These are phyloP conservation scores for Caryopteris hybrid DNA, from an alignment of 305 asterid genomes.

Conservation along the genomic window DNA sequence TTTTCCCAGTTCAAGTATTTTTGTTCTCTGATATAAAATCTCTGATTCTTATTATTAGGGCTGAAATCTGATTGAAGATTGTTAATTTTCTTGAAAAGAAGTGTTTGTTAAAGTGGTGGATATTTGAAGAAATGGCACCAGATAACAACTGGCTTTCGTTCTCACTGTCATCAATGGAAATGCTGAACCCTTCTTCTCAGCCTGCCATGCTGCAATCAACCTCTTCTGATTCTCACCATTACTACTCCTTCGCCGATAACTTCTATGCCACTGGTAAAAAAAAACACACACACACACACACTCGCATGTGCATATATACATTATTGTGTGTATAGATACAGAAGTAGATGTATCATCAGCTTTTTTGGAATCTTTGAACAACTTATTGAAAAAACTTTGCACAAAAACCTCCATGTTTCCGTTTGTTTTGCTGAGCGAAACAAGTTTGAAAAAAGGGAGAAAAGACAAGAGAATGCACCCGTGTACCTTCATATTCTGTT, in stretches of 20 bases:
- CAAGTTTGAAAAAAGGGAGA: slow-evolving; percentile 30
- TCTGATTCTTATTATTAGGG: slow-evolving; percentile 1
- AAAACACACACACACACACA: background rate
- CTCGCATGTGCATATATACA: too few species aligned
- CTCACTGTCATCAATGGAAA: slow-evolving; percentile 74
- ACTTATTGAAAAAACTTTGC: background rate
- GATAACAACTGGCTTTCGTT: slow-evolving; percentile 85
- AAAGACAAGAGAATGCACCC: slow-evolving; percentile 41
- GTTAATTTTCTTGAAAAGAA: background rate
- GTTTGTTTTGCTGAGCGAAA: slow-evolving; percentile 39
- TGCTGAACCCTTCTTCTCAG: slow-evolving; percentile 50
- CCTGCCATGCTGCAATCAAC: slow-evolving; percentile 29
- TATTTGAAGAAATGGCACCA: slow-evolving; percentile 56
- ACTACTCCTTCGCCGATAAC: slow-evolving; percentile 68
- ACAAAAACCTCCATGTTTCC: slow-evolving; percentile 32
- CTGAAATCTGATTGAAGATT: slow-evolving; percentile 9
- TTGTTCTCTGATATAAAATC: background rate
- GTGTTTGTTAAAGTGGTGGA: background rate
- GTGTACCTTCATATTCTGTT: slow-evolving; percentile 31
- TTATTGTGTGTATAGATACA: background rate
- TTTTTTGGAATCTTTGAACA: background rate
- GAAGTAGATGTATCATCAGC: background rate
- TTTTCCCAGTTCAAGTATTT: background rate
- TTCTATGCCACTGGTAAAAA: slow-evolving; percentile 62
- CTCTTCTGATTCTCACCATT: slow-evolving; percentile 47